These are phyloP conservation scores for Antarctomyces pellizariae DNA, from an alignment of 495 filamentous ascomycete species.

Conservation along the genomic window DNA sequence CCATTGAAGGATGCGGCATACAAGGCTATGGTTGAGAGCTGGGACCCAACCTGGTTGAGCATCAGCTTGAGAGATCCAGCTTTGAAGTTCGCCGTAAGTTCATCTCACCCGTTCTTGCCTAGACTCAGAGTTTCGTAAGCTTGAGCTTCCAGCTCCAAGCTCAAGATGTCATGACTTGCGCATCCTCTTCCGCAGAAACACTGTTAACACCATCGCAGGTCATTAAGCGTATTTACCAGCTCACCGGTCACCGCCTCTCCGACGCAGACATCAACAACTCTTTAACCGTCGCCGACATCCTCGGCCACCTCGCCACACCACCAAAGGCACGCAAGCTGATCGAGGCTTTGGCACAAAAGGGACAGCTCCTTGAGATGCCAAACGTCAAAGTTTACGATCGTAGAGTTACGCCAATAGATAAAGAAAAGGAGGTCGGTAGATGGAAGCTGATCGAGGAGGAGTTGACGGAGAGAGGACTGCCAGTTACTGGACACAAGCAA, in stretches of 20 bases:
- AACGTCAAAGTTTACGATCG: slow-evolving; percentile 44
- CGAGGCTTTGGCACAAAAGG: slow-evolving; percentile 17
- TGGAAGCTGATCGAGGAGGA: slow-evolving; percentile 67
- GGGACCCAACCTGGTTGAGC: slow-evolving; percentile 26
- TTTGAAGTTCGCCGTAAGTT: slow-evolving; percentile 54
- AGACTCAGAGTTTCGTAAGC: slow-evolving; percentile 5
- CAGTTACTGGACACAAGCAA: slow-evolving; percentile 16
- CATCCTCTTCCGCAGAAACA: slow-evolving; percentile 1
- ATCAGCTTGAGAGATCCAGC: slow-evolving; percentile 30
- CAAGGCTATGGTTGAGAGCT: slow-evolving; percentile 9
- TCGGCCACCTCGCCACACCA: slow-evolving; percentile 26
- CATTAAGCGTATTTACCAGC: slow-evolving; percentile 50
- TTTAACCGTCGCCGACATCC: slow-evolving; percentile 28
- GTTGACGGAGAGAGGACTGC: slow-evolving; percentile 36
- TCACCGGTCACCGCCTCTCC: slow-evolving; percentile 48
- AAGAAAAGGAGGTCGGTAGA: slow-evolving; percentile 54
- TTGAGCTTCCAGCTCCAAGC: no score
- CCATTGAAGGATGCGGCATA: slow-evolving; percentile 4
- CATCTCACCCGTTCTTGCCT: no score
- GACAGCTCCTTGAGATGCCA: slow-evolving; percentile 24
- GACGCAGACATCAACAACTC: slow-evolving; percentile 36
- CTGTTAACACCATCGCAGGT: slow-evolving; percentile 23
- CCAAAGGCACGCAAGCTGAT: slow-evolving; percentile 34
- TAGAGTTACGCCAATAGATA: slow-evolving; percentile 39
- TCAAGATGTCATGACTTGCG: neutral